A percentile compares a stretch with the other conserved stretches of the same genome.
These are phyloP conservation scores for Phaeophleospora eucalypticola DNA, from an alignment of 2,329 filamentous ascomycete genomes.

Conservation along the genomic window DNA sequence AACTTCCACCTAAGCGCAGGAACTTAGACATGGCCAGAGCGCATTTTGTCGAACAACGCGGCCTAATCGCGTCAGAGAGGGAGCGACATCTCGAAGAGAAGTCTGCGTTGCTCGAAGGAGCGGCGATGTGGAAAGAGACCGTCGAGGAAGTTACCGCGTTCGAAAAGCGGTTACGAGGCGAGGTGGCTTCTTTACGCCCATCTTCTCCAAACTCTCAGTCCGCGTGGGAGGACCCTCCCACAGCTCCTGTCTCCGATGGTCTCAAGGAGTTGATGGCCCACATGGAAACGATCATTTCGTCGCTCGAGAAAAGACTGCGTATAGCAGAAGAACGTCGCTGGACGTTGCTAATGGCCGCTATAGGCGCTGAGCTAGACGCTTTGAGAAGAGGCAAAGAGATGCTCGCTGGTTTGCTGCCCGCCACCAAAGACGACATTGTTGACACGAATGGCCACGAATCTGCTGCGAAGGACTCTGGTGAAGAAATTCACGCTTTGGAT, in stretches of 20 bases:
- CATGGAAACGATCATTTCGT: constrained; percentile 55
- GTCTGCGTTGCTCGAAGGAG: constrained; percentile 63
- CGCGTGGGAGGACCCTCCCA: constrained; percentile 28
- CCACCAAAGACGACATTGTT: constrained; percentile 6
- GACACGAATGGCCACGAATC: constrained; percentile 10
- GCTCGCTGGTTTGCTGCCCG: constrained; percentile 41
- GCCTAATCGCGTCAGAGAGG: constrained; percentile 53
- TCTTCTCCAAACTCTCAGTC: constrained; percentile 22
- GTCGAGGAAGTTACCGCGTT: constrained; percentile 59
- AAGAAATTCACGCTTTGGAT: constrained; percentile 29
- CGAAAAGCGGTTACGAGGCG: constrained; percentile 57
- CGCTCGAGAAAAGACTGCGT: constrained; percentile 53
- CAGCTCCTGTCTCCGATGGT: constrained; percentile 22
- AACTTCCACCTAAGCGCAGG: constrained; percentile 60
- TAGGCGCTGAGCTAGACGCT: constrained; percentile 69
- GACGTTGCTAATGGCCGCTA: constrained; percentile 71
- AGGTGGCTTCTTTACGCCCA: constrained; percentile 44
- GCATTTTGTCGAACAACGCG: constrained; percentile 65
- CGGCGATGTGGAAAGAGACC: constrained; percentile 61
- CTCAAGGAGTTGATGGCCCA: constrained; percentile 43
- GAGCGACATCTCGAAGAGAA: constrained; percentile 58
- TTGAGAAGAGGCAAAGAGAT: constrained; percentile 59
- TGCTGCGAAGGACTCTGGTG: constrained; percentile 16
- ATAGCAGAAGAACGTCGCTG: constrained; percentile 60
- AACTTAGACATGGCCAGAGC: constrained; percentile 67